Evolutionary conservation across 768 basidiomycete species (phyloP).

Genomic region (Mycena amicta): DNA sequence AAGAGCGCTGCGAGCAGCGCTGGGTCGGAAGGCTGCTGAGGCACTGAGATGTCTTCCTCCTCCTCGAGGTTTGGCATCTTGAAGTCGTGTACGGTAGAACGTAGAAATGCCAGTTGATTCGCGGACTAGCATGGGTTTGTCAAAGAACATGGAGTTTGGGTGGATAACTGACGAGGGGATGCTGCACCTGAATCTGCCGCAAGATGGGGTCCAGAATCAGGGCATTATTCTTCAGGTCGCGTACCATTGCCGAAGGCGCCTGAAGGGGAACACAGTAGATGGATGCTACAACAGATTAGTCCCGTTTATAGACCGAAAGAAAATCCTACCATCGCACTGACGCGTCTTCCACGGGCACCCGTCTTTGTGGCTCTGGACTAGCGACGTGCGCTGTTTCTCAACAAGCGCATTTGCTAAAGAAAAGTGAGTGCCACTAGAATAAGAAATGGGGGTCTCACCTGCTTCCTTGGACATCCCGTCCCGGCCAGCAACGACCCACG

Average conservation of each 20-base stretch:
- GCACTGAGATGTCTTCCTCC: conserved; percentile 20
- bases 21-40: conserved; percentile 35
- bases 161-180: conserved; percentile 63
- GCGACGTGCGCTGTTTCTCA: conserved; percentile 68
- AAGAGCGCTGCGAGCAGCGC: conserved; percentile 51
- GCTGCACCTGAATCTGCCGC: conserved; percentile 59
- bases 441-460: conserved; percentile 50
- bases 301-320: neutral
- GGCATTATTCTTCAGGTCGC: conserved; percentile 61
- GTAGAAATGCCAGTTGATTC: conserved; percentile 57
- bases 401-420: conserved; percentile 63
- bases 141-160: conserved; percentile 2
- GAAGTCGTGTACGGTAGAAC: conserved; percentile 46
- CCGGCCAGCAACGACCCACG: conserved; percentile 73
- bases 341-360: conserved; percentile 84
- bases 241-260: conserved; percentile 63
- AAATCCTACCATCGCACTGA: conserved; percentile 73
- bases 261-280: conserved; percentile 78
- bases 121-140: conserved; percentile 44
- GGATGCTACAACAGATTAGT: conserved; percentile 44
- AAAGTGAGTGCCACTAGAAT: neutral
- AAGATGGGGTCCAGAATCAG: conserved; percentile 53
- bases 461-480: conserved; percentile 78
- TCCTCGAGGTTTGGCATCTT: conserved; percentile 22
- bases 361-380: conserved; percentile 75